These are phyloP conservation scores for Abrus precatorius DNA, from an alignment of 306 rosid genomes.

Conservation along the genomic window DNA sequence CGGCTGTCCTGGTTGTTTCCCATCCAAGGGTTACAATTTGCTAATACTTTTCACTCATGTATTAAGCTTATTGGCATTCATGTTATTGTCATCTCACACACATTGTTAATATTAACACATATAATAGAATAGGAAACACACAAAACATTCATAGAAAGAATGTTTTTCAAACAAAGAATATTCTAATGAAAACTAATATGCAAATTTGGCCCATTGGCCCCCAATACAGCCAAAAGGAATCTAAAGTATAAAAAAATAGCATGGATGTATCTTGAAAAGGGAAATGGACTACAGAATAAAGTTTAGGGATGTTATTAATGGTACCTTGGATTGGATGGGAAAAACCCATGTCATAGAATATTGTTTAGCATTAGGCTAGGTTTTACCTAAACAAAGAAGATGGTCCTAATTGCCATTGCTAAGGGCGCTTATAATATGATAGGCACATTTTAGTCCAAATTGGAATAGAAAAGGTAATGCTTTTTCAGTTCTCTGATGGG, in stretches of 20 bases:
- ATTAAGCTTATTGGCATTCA: background rate
- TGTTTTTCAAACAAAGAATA: background rate
- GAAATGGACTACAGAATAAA: conserved; percentile 1
- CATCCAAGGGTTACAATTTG: background rate
- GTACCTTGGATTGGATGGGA: conserved; percentile 8
- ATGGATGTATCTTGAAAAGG: background rate
- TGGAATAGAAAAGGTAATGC: conserved; percentile 12
- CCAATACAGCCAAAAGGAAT: background rate
- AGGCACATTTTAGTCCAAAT: background rate
- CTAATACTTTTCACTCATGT: background rate
- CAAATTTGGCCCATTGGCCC: conserved; percentile 8
- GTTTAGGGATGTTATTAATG: background rate
- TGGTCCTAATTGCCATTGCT: conserved; percentile 4
- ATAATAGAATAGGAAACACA: background rate
- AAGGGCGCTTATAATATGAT: conserved; percentile 9
- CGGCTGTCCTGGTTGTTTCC: background rate
- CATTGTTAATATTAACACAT: background rate
- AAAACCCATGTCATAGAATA: background rate
- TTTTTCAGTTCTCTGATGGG: conserved; percentile 24
- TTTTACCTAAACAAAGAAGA: background rate
- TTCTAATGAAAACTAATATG: background rate
- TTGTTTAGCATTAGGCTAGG: conserved; percentile 8
- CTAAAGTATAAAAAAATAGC: conserved; percentile 1
- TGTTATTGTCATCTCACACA: background rate
- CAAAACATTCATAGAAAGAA: background rate